phyloP scores from a whole-genome alignment of 2,329 filamentous ascomycete genomes.

The Aspergillus pseudoviridinutans region DNA sequence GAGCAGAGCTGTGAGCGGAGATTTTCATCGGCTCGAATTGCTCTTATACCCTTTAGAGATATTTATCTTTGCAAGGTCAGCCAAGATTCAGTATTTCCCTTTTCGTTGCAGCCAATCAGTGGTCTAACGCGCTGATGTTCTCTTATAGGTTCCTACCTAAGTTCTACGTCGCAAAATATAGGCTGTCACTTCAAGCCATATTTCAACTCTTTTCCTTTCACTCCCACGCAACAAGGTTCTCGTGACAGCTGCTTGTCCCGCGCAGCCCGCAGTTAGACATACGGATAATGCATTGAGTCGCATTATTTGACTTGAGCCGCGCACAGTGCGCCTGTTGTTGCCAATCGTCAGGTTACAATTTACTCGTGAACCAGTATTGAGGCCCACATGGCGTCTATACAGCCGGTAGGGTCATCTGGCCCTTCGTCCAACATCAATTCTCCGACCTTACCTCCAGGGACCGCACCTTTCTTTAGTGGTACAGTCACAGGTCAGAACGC shows the following conservation, averaged over 20 bases:
- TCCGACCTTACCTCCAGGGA: slow-evolving; percentile 25
- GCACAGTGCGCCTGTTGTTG: background rate
- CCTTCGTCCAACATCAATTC: slow-evolving; percentile 37
- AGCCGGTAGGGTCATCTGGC: slow-evolving; percentile 30
- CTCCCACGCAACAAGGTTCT: background rate
- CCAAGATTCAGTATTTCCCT: background rate
- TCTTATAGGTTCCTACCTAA: background rate
- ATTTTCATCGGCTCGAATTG: background rate
- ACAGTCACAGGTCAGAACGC: slow-evolving; percentile 26
- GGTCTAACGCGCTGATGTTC: background rate
- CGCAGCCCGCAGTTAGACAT: background rate
- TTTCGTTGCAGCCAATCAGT: background rate
- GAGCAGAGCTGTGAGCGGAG: background rate
- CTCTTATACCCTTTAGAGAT: background rate
- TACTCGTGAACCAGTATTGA: background rate
- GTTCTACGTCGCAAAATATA: background rate
- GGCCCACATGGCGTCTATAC: slow-evolving; percentile 28
- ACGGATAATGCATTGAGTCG: background rate
- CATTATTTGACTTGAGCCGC: background rate
- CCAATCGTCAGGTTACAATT: background rate
- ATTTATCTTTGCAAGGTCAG: background rate
- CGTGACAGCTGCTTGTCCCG: background rate
- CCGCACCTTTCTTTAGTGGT: slow-evolving; percentile 26
- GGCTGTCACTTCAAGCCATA: background rate
- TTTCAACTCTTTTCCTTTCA: background rate